Evolutionary conservation across 31 red algal species (phyloP).

Genomic region (Porphyra umbilicalis): DNA sequence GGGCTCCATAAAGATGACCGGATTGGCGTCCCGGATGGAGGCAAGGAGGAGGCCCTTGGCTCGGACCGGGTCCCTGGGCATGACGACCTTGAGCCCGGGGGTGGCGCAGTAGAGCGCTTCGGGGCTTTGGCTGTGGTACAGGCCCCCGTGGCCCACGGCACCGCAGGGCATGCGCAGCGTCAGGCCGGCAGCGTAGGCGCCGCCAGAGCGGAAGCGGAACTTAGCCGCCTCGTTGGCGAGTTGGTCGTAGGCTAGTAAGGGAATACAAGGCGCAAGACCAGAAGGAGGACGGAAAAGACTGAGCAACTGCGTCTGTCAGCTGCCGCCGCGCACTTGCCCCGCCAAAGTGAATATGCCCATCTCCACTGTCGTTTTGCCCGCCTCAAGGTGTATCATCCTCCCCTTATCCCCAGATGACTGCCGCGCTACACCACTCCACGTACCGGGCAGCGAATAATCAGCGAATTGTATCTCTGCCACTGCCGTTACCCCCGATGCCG

Average conservation of each 20-base stretch:
- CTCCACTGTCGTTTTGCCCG: no score
- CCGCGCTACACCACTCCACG: no score
- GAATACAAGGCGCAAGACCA: no score
- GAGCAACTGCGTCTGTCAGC: no score
- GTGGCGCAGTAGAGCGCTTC: conserved; percentile 61
- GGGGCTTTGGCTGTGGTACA: conserved; percentile 61
- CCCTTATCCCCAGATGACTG: no score
- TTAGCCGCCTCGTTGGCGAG: conserved; percentile 46
- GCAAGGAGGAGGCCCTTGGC: conserved; percentile 66
- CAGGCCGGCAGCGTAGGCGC: conserved; percentile 28
- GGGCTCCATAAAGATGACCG: conserved; percentile 77
- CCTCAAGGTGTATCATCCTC: no score
- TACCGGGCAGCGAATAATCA: conserved; percentile 53
- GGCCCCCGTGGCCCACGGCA: conserved; percentile 38
- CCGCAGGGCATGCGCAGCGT: conserved; percentile 47
- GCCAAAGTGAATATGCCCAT: no score
- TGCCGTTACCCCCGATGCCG: conserved; percentile 12
- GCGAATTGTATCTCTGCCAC: conserved; percentile 60
- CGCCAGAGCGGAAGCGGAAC: conserved; percentile 55
- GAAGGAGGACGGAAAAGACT: no score
- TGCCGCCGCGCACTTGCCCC: no score
- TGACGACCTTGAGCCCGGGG: conserved; percentile 74
- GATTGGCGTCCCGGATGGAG: conserved; percentile 48
- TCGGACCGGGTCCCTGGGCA: conserved; percentile 21
- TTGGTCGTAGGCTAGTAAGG: conserved; percentile 69